Conservation (phyloP, 2,329 filamentous ascomycete species). For the Trichophyton mentagrophytes region DNA sequence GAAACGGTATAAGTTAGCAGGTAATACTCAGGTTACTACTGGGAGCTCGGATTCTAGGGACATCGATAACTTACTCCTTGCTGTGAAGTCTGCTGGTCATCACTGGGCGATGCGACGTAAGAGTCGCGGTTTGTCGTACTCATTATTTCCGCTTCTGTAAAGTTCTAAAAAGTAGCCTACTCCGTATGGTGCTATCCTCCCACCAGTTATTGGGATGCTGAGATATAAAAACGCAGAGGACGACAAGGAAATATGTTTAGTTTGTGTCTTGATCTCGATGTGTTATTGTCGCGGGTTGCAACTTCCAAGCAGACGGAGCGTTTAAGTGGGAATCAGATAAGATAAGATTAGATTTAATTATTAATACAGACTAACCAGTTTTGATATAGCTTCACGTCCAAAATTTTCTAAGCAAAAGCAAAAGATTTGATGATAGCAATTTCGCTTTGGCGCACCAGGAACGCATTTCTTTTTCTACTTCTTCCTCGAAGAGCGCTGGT, state of each 20-base stretch:
- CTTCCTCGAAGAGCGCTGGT: neutral
- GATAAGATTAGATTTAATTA: constrained; percentile 3
- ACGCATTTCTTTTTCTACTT: neutral
- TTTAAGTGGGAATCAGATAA: constrained; percentile 3
- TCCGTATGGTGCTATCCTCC: neutral
- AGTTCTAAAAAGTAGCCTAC: neutral
- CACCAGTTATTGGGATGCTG: neutral
- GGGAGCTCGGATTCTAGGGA: neutral
- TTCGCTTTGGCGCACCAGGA: neutral
- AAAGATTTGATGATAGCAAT: neutral
- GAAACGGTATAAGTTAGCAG: neutral
- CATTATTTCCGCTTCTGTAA: neutral
- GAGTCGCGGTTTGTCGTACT: neutral
- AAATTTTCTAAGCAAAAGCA: constrained; percentile 7
- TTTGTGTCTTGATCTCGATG: neutral
- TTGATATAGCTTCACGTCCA: constrained; percentile 5
- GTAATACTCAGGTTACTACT: neutral
- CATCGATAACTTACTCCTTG: neutral
- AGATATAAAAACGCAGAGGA: neutral
- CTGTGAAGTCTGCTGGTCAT: neutral
- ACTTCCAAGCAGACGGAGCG: neutral
- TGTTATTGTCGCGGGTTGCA: neutral
- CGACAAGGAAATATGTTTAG: neutral
- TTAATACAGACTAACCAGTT: neutral
- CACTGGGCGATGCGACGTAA: neutral